Evolutionary conservation across 2,329 filamentous ascomycete species (phyloP), one percentile per base, ranked within the genome.

Genomic region (Fusarium devonianum): DNA sequence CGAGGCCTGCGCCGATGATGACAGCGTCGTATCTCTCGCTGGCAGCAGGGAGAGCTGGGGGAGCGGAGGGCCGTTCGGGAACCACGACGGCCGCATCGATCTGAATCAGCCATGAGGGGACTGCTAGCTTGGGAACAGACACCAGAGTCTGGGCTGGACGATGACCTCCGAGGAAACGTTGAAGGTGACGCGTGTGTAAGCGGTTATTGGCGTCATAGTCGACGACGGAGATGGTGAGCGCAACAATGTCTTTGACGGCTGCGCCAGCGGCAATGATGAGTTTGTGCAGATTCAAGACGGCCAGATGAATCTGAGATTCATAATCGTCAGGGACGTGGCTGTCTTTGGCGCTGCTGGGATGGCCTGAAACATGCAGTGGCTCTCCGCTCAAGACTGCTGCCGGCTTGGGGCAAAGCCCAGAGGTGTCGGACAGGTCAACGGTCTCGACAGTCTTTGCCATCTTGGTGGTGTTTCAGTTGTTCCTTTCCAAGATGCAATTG

Each of bases 211-310:
- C 62, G 39, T 75, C 68, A 49, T 78, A 78, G 55, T 75, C 62
- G 47, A 78, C 75, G 30, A 78, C 74, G 44, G 71, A 76, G 13
- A 76, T 49, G 0, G 65, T 75, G 8, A 78, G 57, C 49, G 77
- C 76, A 10, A 68, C 64, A 16, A 78, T 72, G 46, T 78, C 67
- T 4, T 59, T 54, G 10, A 73, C 54, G 2, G 56, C 53, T 5
- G 73, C 68, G 1, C 73, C 72, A 1, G 71, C 69, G 3, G 70
- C 67, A 34, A 71, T 49, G 7, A 75, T 59, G 35, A 72, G 53
- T 11, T 68, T 68, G 35, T 66, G 67, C 7, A 77, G 59, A 49
- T 75, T 75, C 17, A 71, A 43, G 3, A 75, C 60, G 0, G 71
- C 66, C 0, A 75, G 68, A 22, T 74, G 68, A 19, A 76, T 71